phyloP scores from a whole-genome alignment of 2,329 filamentous ascomycete genomes.

The Dothistroma pini region DNA sequence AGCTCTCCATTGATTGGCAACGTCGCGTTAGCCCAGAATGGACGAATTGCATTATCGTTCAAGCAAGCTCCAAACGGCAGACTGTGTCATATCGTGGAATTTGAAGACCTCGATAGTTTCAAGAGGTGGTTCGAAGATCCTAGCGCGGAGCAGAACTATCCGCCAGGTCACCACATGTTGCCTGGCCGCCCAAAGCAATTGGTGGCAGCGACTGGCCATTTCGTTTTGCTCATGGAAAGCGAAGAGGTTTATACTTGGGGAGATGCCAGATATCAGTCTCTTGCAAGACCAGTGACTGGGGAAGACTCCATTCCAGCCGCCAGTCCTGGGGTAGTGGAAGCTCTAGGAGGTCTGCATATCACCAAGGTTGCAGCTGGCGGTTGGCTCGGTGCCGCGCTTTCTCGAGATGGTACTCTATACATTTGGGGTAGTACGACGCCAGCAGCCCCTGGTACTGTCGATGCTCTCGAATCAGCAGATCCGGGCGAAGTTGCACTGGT shows the following conservation, averaged over 20 bases:
- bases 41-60: constrained; percentile 28
- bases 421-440: constrained; percentile 51
- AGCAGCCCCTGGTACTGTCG: constrained; percentile 22
- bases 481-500: constrained; percentile 31
- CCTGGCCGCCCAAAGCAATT: constrained; percentile 31
- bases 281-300: constrained; percentile 50
- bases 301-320: constrained; percentile 43
- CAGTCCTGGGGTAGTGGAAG: constrained; percentile 45
- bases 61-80: constrained; percentile 26
- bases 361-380: constrained; percentile 53
- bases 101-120: constrained; percentile 27
- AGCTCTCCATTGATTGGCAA: constrained; percentile 22
- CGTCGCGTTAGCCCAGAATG: constrained; percentile 31
- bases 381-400: constrained; percentile 57
- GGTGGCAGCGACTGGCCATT: constrained; percentile 38
- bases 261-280: constrained; percentile 57
- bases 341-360: constrained; percentile 53
- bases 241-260: constrained; percentile 49
- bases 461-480: constrained; percentile 20
- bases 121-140: constrained; percentile 29
- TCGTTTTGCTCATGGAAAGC: constrained; percentile 36
- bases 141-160: constrained; percentile 21
- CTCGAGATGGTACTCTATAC: constrained; percentile 56
- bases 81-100: constrained; percentile 30
- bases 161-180: constrained; percentile 26